A percentile compares a stretch with the other conserved stretches of the same genome.
These are phyloP conservation scores for Rhodotorula sphaerocarpa DNA, from an alignment of 768 basidiomycete species.

Conservation along the genomic window DNA sequence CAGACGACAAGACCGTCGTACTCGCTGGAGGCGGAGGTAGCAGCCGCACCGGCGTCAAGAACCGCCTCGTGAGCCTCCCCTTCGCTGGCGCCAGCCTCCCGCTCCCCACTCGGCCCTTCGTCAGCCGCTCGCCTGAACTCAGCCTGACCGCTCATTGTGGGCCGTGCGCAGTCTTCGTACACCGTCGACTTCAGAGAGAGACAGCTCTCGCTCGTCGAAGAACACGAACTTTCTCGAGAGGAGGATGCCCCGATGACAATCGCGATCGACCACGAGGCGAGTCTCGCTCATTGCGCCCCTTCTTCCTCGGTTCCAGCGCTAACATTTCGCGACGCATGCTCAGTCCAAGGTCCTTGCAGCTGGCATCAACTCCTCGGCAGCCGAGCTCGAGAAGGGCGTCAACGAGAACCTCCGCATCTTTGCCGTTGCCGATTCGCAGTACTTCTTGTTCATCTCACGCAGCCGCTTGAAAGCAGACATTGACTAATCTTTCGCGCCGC, in stretches of 20 bases:
- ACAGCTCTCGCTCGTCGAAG: conserved; percentile 54
- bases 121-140: too few relatives aligned
- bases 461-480: too few relatives aligned
- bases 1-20: conserved; percentile 61
- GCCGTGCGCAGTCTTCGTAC: conserved; percentile 56
- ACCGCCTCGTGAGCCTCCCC: conserved; percentile 64
- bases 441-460: too few relatives aligned
- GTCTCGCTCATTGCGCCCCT: conserved; percentile 43
- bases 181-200: conserved; percentile 51
- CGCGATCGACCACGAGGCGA: conserved; percentile 50
- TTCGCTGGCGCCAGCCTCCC: not conserved
- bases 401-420: conserved; percentile 81
- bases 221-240: conserved; percentile 65
- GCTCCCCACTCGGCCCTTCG: not conserved
- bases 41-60: conserved; percentile 79
- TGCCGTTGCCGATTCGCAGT: conserved; percentile 1
- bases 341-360: conserved; percentile 55
- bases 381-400: conserved; percentile 55
- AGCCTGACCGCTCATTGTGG: too few relatives aligned
- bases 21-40: conserved; percentile 83
- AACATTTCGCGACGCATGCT: too few relatives aligned
- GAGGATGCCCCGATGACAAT: conserved; percentile 99
- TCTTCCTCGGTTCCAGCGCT: not conserved
- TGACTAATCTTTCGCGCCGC: conserved; percentile 35
- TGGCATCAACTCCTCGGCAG: conserved; percentile 72